phyloP scores from a whole-genome alignment of 2,329 filamentous ascomycete species.

The Lasiodiplodia theobromae region DNA sequence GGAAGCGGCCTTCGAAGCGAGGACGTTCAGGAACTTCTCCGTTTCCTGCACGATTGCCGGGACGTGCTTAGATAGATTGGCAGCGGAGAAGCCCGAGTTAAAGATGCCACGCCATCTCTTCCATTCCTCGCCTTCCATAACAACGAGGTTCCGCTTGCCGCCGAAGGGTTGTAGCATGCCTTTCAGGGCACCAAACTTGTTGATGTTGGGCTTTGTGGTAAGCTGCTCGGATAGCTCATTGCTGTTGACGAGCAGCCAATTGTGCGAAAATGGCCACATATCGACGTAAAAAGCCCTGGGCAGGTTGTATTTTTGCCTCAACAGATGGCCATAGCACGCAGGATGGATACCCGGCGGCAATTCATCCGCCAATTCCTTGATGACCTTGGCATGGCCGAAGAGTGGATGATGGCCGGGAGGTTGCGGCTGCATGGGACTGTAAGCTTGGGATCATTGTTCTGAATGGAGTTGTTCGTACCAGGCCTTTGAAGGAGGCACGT shows the following conservation, averaged over 20 bases:
- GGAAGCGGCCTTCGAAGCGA: constrained; percentile 10
- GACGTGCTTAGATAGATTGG: constrained; percentile 36
- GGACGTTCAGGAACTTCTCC: constrained; percentile 31
- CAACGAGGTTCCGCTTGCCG: constrained; percentile 9
- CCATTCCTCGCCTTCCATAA: constrained; percentile 36
- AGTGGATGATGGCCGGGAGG: constrained; percentile 9
- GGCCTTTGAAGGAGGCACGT: background rate
- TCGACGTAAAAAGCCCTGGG: constrained; percentile 23
- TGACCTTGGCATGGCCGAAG: constrained; percentile 13
- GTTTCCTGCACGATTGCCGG: constrained; percentile 36
- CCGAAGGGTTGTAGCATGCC: constrained; percentile 17
- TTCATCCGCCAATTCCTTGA: background rate
- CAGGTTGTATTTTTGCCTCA: constrained; percentile 20
- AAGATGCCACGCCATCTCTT: constrained; percentile 37
- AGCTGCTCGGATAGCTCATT: constrained; percentile 14
- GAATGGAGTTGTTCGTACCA: background rate
- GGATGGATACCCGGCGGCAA: constrained; percentile 23
- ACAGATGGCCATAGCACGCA: background rate
- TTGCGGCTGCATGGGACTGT: background rate
- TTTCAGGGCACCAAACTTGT: background rate
- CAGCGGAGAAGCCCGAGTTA: constrained; percentile 35
- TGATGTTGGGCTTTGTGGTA: background rate
- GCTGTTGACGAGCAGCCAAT: constrained; percentile 2
- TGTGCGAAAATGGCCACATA: constrained; percentile 20
- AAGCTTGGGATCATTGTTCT: background rate